A percentile compares a stretch with the other conserved stretches of the same genome.
These are phyloP conservation scores for Xanthoconium purpureum DNA, from an alignment of 768 basidiomycete genomes.

Conservation along the genomic window DNA sequence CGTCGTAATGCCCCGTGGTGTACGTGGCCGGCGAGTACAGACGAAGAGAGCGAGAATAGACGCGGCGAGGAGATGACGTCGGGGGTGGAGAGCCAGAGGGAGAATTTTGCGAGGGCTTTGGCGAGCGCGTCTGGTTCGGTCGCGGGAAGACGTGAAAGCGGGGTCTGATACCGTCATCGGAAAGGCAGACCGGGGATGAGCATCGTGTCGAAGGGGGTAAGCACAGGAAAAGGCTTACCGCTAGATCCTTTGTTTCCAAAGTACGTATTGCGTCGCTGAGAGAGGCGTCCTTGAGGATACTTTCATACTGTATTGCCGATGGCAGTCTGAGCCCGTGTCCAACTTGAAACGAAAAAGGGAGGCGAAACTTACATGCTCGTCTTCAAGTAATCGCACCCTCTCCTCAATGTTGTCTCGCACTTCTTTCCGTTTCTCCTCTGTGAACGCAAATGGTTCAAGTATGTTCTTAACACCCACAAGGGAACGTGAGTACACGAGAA, in stretches of 20 bases:
- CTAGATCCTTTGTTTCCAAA: slow-evolving; percentile 23
- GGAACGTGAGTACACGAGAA: neutral
- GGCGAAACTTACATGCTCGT: slow-evolving; percentile 70
- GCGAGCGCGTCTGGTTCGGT: slow-evolving; percentile 65
- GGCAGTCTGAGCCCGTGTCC: no score
- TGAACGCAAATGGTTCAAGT: slow-evolving; percentile 68
- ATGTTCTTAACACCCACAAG: slow-evolving; percentile 43
- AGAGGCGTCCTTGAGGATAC: slow-evolving; percentile 28
- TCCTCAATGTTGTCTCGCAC: slow-evolving; percentile 62
- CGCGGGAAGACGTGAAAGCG: slow-evolving; percentile 66
- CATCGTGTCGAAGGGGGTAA: neutral
- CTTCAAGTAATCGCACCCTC: slow-evolving; percentile 61
- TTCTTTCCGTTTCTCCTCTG: slow-evolving; percentile 51
- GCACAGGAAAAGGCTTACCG: no score
- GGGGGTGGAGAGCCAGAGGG: slow-evolving; percentile 77
- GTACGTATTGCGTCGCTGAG: slow-evolving; percentile 26
- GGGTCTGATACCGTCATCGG: no score
- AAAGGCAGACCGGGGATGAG: no score
- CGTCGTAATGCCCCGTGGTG: no score
- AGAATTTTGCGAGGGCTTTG: slow-evolving; percentile 64
- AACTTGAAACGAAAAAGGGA: no score
- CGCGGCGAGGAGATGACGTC: no score
- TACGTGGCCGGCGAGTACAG: no score
- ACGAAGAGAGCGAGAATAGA: no score
- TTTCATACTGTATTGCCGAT: slow-evolving; percentile 10